Percentiles rank a stretch among this genome's conserved stretches.
Conservation (phyloP, 164 flowering plant genomes). For the Magnolia officinalis region DNA sequence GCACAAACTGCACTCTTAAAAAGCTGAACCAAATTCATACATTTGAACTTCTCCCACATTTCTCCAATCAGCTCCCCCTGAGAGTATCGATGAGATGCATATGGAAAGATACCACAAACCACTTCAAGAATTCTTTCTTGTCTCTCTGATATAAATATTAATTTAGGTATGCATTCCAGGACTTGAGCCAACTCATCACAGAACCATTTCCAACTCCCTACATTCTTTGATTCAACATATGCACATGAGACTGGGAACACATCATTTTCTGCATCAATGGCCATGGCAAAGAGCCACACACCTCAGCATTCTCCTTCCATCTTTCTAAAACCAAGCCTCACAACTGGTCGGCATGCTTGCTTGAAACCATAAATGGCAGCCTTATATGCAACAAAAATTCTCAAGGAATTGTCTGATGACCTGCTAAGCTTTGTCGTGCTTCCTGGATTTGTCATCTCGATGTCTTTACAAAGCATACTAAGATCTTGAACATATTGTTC, state of each 20-base stretch:
- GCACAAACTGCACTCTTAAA: not conserved
- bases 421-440: not conserved
- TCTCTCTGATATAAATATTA: not conserved
- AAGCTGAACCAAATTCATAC: not conserved
- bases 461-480: not conserved
- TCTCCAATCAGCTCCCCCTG: not conserved
- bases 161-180: not conserved
- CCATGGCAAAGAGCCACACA: not conserved
- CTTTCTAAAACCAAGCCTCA: no score
- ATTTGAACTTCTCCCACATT: not conserved
- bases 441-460: not conserved
- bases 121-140: not conserved
- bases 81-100: not conserved
- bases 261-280: not conserved
- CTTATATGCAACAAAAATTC: not conserved
- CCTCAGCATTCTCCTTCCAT: not conserved
- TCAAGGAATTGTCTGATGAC: not conserved
- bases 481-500: not conserved
- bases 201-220: conserved; percentile 2
- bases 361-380: not conserved
- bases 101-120: not conserved
- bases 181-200: not conserved
- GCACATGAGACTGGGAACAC: not conserved
- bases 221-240: not conserved
- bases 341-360: not conserved